Evolutionary conservation across 2,329 filamentous ascomycete genomes (phyloP).

Genomic region (Trichoderma arundinaceum): DNA sequence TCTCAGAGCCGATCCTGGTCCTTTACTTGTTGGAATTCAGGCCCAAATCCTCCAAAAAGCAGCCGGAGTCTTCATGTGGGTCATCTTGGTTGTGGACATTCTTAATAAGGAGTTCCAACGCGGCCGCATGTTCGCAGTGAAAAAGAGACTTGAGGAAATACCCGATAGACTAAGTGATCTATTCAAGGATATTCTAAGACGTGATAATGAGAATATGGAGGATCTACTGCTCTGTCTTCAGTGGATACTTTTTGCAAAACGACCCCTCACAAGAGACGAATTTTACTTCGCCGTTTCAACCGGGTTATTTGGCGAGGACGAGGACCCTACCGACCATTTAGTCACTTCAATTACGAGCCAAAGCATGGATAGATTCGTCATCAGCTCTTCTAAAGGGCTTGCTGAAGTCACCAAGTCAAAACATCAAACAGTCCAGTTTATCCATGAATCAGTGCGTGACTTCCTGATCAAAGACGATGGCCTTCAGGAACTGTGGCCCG

Average conservation of each 20-base stretch:
- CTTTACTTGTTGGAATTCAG: neutral
- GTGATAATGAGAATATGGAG: conserved; percentile 51
- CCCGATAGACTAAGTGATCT: conserved; percentile 51
- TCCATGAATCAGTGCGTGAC: conserved; percentile 58
- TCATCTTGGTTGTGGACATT: conserved; percentile 47
- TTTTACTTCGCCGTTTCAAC: conserved; percentile 45
- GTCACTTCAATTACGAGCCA: no score
- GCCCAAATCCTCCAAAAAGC: conserved; percentile 45
- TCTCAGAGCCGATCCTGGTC: neutral
- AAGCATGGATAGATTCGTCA: conserved; percentile 40
- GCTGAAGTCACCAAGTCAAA: conserved; percentile 45
- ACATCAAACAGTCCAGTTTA: conserved; percentile 41
- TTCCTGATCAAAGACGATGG: conserved; percentile 50
- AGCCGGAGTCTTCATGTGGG: conserved; percentile 53
- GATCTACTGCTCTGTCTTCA: conserved; percentile 53
- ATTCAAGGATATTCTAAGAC: conserved; percentile 57
- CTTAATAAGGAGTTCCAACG: conserved; percentile 44
- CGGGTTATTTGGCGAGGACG: no score
- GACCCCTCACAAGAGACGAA: conserved; percentile 51
- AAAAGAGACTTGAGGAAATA: conserved; percentile 42
- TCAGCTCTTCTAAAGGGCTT: conserved; percentile 53
- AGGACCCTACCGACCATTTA: no score
- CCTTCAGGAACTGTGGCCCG: conserved; percentile 31
- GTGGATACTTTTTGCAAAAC: conserved; percentile 58
- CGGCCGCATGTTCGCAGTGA: conserved; percentile 38